Evolutionary conservation across 805 yeast genomes (phyloP), one percentile per base, ranked within the genome.

Genomic region (Candida oleophila): DNA sequence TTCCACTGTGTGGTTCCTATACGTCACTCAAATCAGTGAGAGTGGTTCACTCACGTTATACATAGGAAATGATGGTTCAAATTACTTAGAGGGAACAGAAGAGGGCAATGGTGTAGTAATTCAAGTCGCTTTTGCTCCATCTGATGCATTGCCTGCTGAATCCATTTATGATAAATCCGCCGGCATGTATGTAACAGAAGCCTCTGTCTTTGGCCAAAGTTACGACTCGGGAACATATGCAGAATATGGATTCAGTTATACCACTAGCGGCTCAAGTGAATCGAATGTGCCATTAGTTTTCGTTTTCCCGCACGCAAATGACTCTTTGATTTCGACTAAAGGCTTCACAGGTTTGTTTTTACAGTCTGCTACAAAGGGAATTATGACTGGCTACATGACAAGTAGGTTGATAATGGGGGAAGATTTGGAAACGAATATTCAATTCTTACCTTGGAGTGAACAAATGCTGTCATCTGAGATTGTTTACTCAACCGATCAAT

Each of bases 291-390:
- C 72, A 3, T 60, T 85, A 21, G 61, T 85, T 33, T 86, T 78
- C 60, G 88, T 88, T 3, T 69, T 85, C 22, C 88, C 91, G 12
- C 94, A 86, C 61, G 89, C 83, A 53, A 72, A 71, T 28, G 62
- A 62, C 1, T 65, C 80, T 2, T 72, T 83, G 50, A 62, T 68
- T 1, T 50, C 62, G 3, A 18, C 22, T 1, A 45, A 40, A 2
- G 35, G 19, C 4, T 68, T 65, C 44, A 67, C 78, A 2, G 57
- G 59, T n/a, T 56, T 74, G 1, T 54, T 49, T 1, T 55, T 80
- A 41, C 75, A 73, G 45, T 77, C 87, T 0, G 74, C 82, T 4
- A 74, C 77, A 1, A 68, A 70, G 54, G 85, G 84, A 20, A 47
- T 42, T 14, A 74, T 79, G 66, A 59, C 61, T 2, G 82, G 74